Percentiles rank a stretch among this genome's conserved stretches.
Evolutionary conservation across 192 early-diverging fungal genomes (phyloP).

Genomic region (Coemansia sp.): DNA sequence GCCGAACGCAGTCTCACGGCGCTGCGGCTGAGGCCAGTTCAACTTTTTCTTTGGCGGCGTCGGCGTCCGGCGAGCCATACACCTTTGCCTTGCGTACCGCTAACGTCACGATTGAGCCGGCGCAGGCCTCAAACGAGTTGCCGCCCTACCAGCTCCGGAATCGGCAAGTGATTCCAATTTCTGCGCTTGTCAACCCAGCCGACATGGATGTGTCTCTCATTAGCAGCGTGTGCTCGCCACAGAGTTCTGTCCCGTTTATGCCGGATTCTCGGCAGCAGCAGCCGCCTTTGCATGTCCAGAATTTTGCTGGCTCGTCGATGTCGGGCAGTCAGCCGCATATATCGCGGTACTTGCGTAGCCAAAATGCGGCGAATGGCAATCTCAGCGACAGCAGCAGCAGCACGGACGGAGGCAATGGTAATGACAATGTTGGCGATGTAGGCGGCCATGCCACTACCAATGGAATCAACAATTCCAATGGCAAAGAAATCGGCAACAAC

Average conservation of each 20-base stretch:
- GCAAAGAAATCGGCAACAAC: too few relatives aligned
- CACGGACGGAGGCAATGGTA: background rate
- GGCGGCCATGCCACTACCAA: background rate
- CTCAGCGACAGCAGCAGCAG: constrained; percentile 38
- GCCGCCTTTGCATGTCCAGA: background rate
- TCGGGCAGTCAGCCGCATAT: background rate
- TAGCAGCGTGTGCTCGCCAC: constrained; percentile 48
- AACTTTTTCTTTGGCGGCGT: too few relatives aligned
- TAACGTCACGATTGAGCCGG: constrained; percentile 15
- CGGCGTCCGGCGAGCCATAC: constrained; percentile 3
- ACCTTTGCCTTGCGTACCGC: constrained; percentile 18
- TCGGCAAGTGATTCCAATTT: constrained; percentile 33
- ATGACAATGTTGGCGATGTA: background rate
- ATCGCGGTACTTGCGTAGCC: background rate
- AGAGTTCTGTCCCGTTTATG: constrained; percentile 36
- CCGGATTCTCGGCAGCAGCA: constrained; percentile 5
- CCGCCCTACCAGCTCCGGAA: background rate
- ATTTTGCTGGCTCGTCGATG: background rate
- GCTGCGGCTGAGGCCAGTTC: background rate
- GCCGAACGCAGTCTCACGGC: background rate
- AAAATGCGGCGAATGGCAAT: constrained; percentile 18
- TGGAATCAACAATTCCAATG: too few relatives aligned
- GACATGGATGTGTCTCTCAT: constrained; percentile 31
- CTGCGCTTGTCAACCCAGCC: constrained; percentile 35
- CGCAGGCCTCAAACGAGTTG: constrained; percentile 1